Base-by-base conservation (phyloP, 2,329 filamentous ascomycete species). In the Tolypocladium ovalisporum region DNA sequence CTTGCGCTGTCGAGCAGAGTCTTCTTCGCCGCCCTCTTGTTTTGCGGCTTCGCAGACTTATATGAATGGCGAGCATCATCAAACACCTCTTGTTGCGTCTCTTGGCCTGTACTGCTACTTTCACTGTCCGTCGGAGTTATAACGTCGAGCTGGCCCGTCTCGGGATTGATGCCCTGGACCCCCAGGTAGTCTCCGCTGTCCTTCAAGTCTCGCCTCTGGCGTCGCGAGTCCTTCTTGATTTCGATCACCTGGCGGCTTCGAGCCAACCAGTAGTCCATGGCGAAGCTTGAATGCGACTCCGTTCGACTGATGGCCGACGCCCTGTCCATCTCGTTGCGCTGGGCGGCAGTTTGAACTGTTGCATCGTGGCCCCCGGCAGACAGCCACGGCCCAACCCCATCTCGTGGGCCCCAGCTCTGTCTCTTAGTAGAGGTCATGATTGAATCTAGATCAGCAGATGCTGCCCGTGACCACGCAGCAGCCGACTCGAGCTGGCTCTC, bases 121-220 rank as follows among this genome's bases (percentile, higher is more conserved):
- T 76, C 77, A 59, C 76, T 80, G 17, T 73, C 71, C 3, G 77
- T 77, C 9, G 78, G 76, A 4, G 78, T 80, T 40, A 81, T 68
- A 17, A 78, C 67, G 58, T 83, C 77, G 54, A 77, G 75, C 60
- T 77, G 71, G 6, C 82, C 80, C 0, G 82, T 84, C 47, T 74
- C 69, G 0, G 82, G 82, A 62, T 85, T 84, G 56, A 80, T 72
- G 4, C 82, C 82, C 58, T 82, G 80, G 1, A 84, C 78, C 2
- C 81, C 81, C 0, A 85, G 73, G 63, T 77, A 85, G 64, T 85
- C 82, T 5, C 80, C 80, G 56, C 78, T 82, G 56, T 78, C 74
- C 59, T 77, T 80, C 56, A 83, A 70, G 44, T 66, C 74, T 51
- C 73, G 73, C 7, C 80, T 74, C 39, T 73, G 69, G 8, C 63